Percentiles rank a stretch among this genome's conserved stretches.
These are phyloP conservation scores for Helicostylum pulchrum DNA, from an alignment of 192 early-diverging fungal species.

Conservation along the genomic window DNA sequence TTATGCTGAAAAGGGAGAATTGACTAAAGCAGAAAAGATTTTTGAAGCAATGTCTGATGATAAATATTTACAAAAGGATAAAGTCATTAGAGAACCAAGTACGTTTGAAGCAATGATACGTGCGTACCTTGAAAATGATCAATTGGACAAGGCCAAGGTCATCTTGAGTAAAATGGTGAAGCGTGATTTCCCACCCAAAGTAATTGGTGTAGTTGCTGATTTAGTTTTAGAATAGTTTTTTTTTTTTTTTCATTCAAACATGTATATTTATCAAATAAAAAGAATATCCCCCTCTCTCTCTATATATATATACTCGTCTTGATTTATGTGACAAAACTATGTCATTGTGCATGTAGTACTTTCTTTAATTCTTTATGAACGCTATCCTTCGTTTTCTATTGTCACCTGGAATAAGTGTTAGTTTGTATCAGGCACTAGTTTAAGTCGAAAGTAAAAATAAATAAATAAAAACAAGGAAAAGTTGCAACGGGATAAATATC, in stretches of 20 bases:
- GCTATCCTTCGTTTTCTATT: too few relatives aligned
- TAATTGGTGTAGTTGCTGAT: constrained; percentile 34
- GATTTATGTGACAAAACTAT: too few relatives aligned
- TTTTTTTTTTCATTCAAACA: too few relatives aligned
- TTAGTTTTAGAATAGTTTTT: constrained; percentile 15
- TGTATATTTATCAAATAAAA: not conserved
- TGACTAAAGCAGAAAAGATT: constrained; percentile 38
- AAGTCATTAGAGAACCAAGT: constrained; percentile 51
- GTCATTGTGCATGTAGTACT: too few relatives aligned
- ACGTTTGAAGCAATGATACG: constrained; percentile 59
- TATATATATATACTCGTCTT: not conserved
- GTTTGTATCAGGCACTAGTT: too few relatives aligned
- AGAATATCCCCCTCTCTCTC: not conserved
- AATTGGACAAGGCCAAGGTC: constrained; percentile 34
- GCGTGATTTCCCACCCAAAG: constrained; percentile 41
- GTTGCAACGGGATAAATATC: too few relatives aligned
- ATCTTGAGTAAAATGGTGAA: constrained; percentile 32
- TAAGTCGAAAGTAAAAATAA: too few relatives aligned
- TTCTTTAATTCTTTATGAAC: too few relatives aligned
- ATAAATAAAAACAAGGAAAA: too few relatives aligned
- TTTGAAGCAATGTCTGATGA: constrained; percentile 51
- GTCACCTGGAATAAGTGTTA: too few relatives aligned
- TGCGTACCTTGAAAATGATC: constrained; percentile 45
- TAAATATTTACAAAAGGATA: constrained; percentile 13
- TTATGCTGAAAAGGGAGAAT: constrained; percentile 38